Base-by-base conservation (phyloP, 208 protist genomes). In the Wallacemonas sp. region DNA sequence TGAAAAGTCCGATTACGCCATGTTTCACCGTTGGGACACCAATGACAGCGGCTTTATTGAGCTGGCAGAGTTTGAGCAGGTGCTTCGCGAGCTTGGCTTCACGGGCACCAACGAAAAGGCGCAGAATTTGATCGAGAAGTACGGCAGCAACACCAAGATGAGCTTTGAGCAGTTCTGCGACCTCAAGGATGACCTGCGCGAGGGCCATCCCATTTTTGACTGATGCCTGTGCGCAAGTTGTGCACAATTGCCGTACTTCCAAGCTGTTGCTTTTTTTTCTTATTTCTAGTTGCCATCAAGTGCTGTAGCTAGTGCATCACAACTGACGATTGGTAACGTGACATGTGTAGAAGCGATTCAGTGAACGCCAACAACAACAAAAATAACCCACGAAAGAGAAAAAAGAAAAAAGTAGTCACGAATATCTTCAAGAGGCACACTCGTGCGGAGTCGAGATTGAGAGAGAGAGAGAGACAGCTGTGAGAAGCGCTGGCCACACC, bases 41-140 rank as follows among this genome's bases (percentile, higher is more conserved):
- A 83, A 93, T 70, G 67, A 72, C 57, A 93, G 76, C 66, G 90
- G 90, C 16, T 89, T 82, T 46, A 77, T 95, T 48, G 87, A 93
- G 57, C 44, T 85, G 28, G 68, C 76, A 0, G 84, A 93, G 75
- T 73, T 96, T 25, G 74, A 82, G 49, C 66, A 86, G 48, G 77
- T 77, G 29, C 70, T 96, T 48, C 20, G 29, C 8, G 84, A 87
- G 50, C 69, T 96, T 0, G 87, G 86, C 18, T 48, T 94, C 18
- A 48, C 64, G 1, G 71, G 84, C 38, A 84, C 62, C 18, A 46
- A 76, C 22, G 46, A 52, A 12, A 74, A 76, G 64, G 82, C 83
- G 2, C 61, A 81, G 33, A 57, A 48, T 0, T 25, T 93, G 25
- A 82, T 96, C 12, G 68, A 82, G 23, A 93, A 93, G 70, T 94